Conservation (phyloP, 331 rosid species). For the Ulmus americana region DNA sequence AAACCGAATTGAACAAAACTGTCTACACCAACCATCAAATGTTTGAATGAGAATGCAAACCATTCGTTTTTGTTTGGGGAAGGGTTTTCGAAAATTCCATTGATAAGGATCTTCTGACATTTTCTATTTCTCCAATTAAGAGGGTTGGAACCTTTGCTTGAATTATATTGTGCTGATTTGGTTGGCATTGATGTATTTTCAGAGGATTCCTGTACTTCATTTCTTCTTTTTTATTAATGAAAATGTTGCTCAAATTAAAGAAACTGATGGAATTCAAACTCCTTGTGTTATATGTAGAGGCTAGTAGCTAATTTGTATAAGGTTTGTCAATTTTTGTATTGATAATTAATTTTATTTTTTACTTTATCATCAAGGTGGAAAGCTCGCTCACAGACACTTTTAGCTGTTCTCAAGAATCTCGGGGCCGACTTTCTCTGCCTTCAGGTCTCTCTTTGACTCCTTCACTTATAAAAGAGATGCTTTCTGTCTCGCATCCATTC, state of each 20-base stretch:
- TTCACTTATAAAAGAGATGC: background rate
- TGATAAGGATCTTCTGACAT: too few species aligned
- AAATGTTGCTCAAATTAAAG: background rate
- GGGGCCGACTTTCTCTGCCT: conserved; percentile 84
- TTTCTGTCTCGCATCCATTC: background rate
- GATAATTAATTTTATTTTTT: conserved; percentile 1
- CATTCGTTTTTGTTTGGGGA: too few species aligned
- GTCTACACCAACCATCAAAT: too few species aligned
- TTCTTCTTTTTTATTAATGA: background rate
- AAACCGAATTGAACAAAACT: too few species aligned
- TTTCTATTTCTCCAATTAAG: too few species aligned
- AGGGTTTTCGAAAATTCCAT: too few species aligned
- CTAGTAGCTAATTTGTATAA: conserved; percentile 10
- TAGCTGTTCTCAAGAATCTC: conserved; percentile 49
- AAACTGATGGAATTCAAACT: background rate
- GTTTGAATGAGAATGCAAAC: too few species aligned
- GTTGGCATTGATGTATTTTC: too few species aligned
- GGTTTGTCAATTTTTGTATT: background rate
- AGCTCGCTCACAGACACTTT: conserved; percentile 60
- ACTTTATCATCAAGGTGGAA: conserved; percentile 58
- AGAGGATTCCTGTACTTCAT: too few species aligned
- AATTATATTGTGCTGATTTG: too few species aligned
- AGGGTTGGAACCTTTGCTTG: too few species aligned
- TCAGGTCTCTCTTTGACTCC: conserved; percentile 43
- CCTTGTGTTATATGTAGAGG: background rate